phyloP scores from a whole-genome alignment of 768 basidiomycete genomes.

The Hemileccinum rubropunctum region DNA sequence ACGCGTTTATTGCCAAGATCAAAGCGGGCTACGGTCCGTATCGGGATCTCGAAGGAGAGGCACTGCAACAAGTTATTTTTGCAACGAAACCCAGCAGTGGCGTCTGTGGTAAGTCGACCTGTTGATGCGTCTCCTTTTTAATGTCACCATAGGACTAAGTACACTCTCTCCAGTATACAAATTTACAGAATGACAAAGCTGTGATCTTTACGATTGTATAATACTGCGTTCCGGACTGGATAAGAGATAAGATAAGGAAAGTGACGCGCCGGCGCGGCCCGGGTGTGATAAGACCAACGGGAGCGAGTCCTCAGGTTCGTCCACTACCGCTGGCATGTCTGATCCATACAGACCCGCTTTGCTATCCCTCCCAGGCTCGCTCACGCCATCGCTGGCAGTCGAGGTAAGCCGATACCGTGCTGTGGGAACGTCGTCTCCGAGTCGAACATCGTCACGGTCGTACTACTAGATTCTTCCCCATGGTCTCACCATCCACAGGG shows the following conservation, averaged over 20 bases:
- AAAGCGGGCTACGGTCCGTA: conserved; percentile 65
- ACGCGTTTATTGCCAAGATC: conserved; percentile 60
- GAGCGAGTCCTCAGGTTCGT: too few species aligned
- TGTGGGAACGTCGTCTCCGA: background rate
- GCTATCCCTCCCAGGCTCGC: conserved; percentile 47
- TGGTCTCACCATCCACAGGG: conserved; percentile 66
- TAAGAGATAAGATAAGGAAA: too few species aligned
- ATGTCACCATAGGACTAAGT: background rate
- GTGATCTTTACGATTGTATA: too few species aligned
- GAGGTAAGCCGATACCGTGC: conserved; percentile 43
- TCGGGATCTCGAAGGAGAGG: conserved; percentile 52
- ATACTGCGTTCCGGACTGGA: too few species aligned
- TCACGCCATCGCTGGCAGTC: conserved; percentile 58
- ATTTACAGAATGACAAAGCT: conserved; percentile 19
- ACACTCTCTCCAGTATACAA: conserved; percentile 24
- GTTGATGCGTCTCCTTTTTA: background rate
- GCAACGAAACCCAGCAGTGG: conserved; percentile 82
- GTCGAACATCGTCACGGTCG: background rate
- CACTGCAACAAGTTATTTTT: conserved; percentile 68
- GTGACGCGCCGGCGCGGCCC: too few species aligned
- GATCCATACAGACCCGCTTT: conserved; percentile 48
- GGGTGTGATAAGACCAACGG: too few species aligned
- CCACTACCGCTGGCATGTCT: conserved; percentile 29
- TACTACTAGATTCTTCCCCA: conserved; percentile 54
- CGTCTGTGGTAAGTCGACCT: conserved; percentile 62